These are phyloP conservation scores for Trichosanthes truncata DNA, from an alignment of 306 rosid species.

Conservation along the genomic window DNA sequence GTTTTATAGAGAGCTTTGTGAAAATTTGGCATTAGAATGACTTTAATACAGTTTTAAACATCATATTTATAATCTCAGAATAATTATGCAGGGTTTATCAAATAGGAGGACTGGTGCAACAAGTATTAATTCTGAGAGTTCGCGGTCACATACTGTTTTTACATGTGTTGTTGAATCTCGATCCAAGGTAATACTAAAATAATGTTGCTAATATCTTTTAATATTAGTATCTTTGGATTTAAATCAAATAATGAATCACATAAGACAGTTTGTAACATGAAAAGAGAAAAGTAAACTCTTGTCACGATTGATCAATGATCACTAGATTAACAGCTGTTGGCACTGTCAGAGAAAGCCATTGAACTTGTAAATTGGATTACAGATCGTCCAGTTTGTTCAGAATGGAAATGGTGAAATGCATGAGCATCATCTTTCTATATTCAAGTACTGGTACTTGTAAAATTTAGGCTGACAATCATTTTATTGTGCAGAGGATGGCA, in stretches of 20 bases:
- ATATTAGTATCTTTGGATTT: background rate
- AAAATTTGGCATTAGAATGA: background rate
- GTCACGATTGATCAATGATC: background rate
- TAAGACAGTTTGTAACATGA: background rate
- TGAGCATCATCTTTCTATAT: background rate
- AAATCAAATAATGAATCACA: background rate
- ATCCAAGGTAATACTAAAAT: slow-evolving; percentile 55
- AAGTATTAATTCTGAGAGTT: slow-evolving; percentile 94
- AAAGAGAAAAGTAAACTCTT: background rate
- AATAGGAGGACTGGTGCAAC: slow-evolving; percentile 96
- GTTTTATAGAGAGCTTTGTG: background rate
- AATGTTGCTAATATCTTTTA: background rate
- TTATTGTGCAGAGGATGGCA: slow-evolving; percentile 49
- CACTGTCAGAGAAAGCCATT: background rate
- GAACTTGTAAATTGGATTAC: background rate
- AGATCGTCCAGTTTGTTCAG: background rate
- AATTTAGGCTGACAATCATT: slow-evolving; percentile 9
- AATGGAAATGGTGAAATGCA: background rate
- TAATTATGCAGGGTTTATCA: slow-evolving; percentile 68
- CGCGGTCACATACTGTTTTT: slow-evolving; percentile 98
- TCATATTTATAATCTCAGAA: background rate
- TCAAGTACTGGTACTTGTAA: background rate
- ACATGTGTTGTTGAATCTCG: slow-evolving; percentile 93
- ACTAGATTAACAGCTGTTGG: background rate
- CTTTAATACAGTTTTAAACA: background rate